Evolutionary conservation across 495 filamentous ascomycete species (phyloP), one percentile per base, ranked within the genome.

Genomic region (Usnea hakonensis): DNA sequence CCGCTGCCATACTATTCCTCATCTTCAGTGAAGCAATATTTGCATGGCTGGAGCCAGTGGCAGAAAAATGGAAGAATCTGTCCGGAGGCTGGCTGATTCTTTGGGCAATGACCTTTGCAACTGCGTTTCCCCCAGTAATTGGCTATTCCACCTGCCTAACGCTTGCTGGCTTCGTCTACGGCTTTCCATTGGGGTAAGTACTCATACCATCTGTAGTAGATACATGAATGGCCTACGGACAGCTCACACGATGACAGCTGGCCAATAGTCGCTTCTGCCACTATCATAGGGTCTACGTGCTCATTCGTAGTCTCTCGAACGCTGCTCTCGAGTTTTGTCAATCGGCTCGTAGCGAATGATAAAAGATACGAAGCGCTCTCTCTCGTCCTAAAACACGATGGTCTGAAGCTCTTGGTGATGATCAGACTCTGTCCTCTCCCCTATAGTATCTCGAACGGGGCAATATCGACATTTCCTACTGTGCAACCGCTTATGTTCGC

Each of bases 371-470:
- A 84, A 2, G 87, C 87, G 17, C 75, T 90, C 33, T 75, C 85
- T 9, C 74, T 89, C 55, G 87, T 86, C 7, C 68, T 86, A 38
- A 85, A 86, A 57, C 86, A 90, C 67, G 94, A 98, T 70, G 95
- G 94, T 0, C 71, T 98, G 43, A 90, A 91, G 64, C 79, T 97
- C 21, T 79, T 98, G 36, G 85, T 87, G 66, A 96, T 96, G 89
- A 95, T 98, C 61, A 81, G 94, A 35, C 77, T 97, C 40, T 97
- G 94, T 63, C 94, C 94, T 28, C 73, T 97, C 63, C 94, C 94
- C n/a, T 98, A 95, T 71, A 93, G 89, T 28, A 77, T 97, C 61
- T 91, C 89, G 68, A 98, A 98, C 69, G 94, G 91, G 23, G 95
- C 94, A 28, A 83, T 98, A 33, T 90, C 90, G 23, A 97, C 93